Conservation (phyloP, 768 basidiomycete species). For the Cystoderma amianthinum region DNA sequence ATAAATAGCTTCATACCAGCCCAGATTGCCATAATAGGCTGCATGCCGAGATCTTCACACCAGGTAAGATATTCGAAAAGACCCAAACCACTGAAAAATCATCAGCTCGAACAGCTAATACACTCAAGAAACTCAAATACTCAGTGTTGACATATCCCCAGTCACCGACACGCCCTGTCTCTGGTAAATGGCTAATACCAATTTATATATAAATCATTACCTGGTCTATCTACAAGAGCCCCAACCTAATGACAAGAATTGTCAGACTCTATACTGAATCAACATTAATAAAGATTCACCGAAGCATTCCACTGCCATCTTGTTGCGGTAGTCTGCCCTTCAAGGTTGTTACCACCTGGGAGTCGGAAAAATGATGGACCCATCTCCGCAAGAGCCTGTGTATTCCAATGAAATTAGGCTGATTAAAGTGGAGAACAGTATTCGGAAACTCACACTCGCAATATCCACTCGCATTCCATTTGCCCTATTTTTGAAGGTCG, state of each 20-base stretch:
- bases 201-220: too few species aligned
- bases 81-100: too few species aligned
- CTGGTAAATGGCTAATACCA: too few species aligned
- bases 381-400: slow-evolving; percentile 45
- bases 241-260: slow-evolving; percentile 26
- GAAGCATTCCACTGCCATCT: slow-evolving; percentile 68
- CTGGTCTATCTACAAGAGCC: slow-evolving; percentile 38
- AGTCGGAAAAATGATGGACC: slow-evolving; percentile 59
- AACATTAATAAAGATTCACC: too few species aligned
- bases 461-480: slow-evolving; percentile 63
- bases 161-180: slow-evolving; percentile 45
- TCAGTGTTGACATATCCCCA: slow-evolving; percentile 61
- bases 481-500: slow-evolving; percentile 52
- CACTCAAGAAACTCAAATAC: too few species aligned
- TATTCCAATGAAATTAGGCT: background rate
- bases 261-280: too few species aligned
- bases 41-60: too few species aligned
- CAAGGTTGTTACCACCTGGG: slow-evolving; percentile 65
- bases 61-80: too few species aligned
- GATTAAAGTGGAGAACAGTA: background rate
- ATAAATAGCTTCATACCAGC: too few species aligned
- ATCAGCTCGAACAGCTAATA: too few species aligned
- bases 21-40: slow-evolving; percentile 64
- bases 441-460: slow-evolving; percentile 35
- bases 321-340: slow-evolving; percentile 46